Conservation (phyloP, 108 stramenopile species). For the Stephanodiscus minutulus region DNA sequence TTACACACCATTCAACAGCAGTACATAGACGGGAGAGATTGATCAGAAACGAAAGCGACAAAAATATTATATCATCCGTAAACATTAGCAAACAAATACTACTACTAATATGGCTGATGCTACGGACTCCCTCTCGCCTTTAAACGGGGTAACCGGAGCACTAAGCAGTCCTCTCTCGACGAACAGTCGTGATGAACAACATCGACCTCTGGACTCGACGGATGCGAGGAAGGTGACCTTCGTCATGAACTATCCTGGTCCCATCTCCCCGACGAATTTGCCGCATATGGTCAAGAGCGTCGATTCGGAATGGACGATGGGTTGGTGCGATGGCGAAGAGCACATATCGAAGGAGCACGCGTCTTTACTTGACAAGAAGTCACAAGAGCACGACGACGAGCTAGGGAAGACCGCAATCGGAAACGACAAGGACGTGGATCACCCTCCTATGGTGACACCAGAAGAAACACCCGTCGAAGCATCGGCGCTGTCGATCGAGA, state of each 20-base stretch:
- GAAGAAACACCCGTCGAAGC: slow-evolving; percentile 4
- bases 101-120: no score
- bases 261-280: not conserved
- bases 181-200: not conserved
- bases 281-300: not conserved
- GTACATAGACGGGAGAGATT: no score
- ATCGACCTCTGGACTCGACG: not conserved
- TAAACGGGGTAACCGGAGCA: no score
- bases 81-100: not conserved
- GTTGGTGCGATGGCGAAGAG: no score
- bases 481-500: slow-evolving; percentile 2
- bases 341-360: no score
- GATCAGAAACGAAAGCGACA: no score
- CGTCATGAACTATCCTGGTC: not conserved
- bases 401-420: not conserved
- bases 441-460: not conserved
- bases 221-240: not conserved
- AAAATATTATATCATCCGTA: no score
- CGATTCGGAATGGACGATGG: not conserved
- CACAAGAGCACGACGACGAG: no score
- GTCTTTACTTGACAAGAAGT: no score
- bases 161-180: not conserved
- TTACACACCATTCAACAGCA: no score
- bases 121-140: no score
- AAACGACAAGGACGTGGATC: not conserved